These are phyloP conservation scores for maize (Zea mays) DNA, from an alignment of 176 grass and related monocot genomes.

Conservation along the genomic window DNA sequence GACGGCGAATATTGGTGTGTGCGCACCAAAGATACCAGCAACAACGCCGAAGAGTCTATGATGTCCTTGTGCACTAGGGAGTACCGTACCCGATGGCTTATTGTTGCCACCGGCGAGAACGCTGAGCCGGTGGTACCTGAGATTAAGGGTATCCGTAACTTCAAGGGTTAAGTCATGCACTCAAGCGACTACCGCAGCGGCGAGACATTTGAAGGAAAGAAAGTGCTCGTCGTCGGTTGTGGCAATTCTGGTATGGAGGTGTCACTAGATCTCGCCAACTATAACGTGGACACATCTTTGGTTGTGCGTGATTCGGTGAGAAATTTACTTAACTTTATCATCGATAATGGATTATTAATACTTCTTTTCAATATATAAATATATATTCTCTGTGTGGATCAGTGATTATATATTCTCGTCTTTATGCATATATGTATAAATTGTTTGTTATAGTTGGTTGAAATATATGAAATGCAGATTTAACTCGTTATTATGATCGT, in stretches of 20 bases:
- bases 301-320: constrained; percentile 83
- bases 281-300: constrained; percentile 68
- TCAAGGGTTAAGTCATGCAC: constrained; percentile 62
- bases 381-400: background rate
- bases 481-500: background rate
- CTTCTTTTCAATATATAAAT: background rate
- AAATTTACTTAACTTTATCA: background rate
- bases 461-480: background rate
- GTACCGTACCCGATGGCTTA: constrained; percentile 65
- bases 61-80: background rate
- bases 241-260: constrained; percentile 96
- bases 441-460: background rate
- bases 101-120: constrained; percentile 90
- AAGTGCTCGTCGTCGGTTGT: constrained; percentile 74
- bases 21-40: background rate
- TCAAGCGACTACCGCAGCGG: constrained; percentile 70
- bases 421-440: background rate
- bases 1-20: constrained; percentile 69
- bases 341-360: background rate
- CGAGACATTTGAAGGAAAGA: constrained; percentile 47
- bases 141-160: constrained; percentile 53
- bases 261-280: constrained; percentile 67
- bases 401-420: too few relatives aligned
- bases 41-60: background rate
- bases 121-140: constrained; percentile 66